Conservation (phyloP, 2,329 filamentous ascomycete species). For the Diaporthe citriasiana region DNA sequence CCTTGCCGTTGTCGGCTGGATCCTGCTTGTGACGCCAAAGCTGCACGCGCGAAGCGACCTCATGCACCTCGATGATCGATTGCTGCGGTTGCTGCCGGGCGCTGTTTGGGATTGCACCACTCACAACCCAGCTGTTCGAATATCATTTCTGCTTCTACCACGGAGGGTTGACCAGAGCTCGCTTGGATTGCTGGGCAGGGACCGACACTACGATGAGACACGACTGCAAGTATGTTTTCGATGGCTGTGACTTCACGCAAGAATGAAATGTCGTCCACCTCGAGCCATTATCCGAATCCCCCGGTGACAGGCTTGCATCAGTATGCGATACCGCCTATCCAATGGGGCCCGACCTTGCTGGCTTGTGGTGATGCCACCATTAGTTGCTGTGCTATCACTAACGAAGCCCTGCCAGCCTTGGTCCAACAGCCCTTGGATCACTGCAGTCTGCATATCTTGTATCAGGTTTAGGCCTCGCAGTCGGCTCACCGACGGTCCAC, state of each 20-base stretch:
- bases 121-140: background rate
- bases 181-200: slow-evolving; percentile 18
- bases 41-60: slow-evolving; percentile 16
- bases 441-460: slow-evolving; percentile 29
- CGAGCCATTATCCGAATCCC: slow-evolving; percentile 5
- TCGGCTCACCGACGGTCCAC: slow-evolving; percentile 20
- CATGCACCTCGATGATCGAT: slow-evolving; percentile 21
- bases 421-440: slow-evolving; percentile 18
- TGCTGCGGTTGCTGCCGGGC: slow-evolving; percentile 15
- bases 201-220: background rate
- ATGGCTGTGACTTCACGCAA: background rate
- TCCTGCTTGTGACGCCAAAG: slow-evolving; percentile 12
- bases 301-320: slow-evolving; percentile 16
- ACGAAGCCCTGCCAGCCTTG: slow-evolving; percentile 4
- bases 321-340: background rate
- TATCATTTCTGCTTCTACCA: slow-evolving; percentile 38
- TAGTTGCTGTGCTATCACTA: slow-evolving; percentile 19
- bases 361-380: slow-evolving; percentile 3
- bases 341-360: background rate
- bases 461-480: background rate
- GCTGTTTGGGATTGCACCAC: slow-evolving; percentile 30
- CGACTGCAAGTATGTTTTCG: background rate
- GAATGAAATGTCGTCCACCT: slow-evolving; percentile 19
- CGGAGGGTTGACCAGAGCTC: background rate
- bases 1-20: slow-evolving; percentile 20